Percentiles rank a stretch among this genome's conserved stretches.
Evolutionary conservation across 106 monocot species (phyloP).

Genomic region (Xerophyta viscosa): DNA sequence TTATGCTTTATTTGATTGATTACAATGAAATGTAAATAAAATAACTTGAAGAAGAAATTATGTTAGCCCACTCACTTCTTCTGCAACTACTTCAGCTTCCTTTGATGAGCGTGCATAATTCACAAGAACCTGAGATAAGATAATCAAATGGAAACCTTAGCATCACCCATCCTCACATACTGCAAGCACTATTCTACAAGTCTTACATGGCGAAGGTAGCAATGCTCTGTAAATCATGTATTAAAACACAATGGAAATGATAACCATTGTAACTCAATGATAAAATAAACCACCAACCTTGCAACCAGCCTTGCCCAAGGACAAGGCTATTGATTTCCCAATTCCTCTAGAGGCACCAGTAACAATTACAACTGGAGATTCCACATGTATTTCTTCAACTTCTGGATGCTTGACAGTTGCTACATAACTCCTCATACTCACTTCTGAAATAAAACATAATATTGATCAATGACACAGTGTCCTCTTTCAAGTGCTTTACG

Average conservation of each 20-base stretch:
- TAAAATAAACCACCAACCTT: constrained; percentile 76
- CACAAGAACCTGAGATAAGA: constrained; percentile 71
- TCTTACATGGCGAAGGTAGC: too few species aligned
- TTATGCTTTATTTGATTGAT: too few species aligned
- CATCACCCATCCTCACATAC: too few species aligned
- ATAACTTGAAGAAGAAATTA: not conserved
- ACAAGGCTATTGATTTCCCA: constrained; percentile 78
- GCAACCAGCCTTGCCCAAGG: constrained; percentile 91
- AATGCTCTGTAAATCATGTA: too few species aligned
- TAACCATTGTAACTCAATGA: too few species aligned
- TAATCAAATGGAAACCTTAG: too few species aligned
- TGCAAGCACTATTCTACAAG: too few species aligned
- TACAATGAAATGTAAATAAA: not conserved
- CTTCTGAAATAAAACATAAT: too few species aligned
- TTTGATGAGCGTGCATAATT: constrained; percentile 98
- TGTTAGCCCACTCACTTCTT: constrained; percentile 80
- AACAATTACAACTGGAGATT: constrained; percentile 68
- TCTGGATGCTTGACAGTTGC: constrained; percentile 35
- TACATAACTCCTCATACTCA: constrained; percentile 57
- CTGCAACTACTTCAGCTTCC: constrained; percentile 84
- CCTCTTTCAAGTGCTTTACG: too few species aligned
- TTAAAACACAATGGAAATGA: too few species aligned
- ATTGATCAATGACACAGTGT: too few species aligned
- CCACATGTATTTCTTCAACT: constrained; percentile 32
- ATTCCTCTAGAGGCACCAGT: constrained; percentile 98